A percentile compares a stretch with the other conserved stretches of the same genome.
These are phyloP conservation scores for Claviceps sp. DNA, from an alignment of 2,329 filamentous ascomycete species.

Conservation along the genomic window DNA sequence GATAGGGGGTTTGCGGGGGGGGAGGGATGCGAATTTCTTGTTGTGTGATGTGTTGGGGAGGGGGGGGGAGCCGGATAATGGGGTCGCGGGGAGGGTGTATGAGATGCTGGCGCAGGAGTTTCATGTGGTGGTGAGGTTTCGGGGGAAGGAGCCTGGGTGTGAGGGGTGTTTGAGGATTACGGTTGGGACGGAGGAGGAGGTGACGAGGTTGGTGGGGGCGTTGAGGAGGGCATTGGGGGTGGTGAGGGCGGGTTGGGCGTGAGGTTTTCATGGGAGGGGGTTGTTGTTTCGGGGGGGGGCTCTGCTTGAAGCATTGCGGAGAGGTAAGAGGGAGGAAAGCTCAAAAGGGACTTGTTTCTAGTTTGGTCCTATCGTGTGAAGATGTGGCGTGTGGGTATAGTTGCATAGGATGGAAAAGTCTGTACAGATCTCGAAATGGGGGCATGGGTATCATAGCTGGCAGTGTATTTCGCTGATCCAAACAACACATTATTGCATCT, in stretches of 20 bases:
- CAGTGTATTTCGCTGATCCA: too few species aligned
- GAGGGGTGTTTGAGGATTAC: conserved; percentile 82
- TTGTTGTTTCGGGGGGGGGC: too few species aligned
- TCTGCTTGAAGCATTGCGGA: too few species aligned
- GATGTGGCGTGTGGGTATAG: too few species aligned
- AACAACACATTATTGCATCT: too few species aligned
- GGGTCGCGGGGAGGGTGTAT: conserved; percentile 66
- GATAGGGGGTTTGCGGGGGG: conserved; percentile 69
- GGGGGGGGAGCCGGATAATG: conserved; percentile 64
- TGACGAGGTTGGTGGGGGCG: conserved; percentile 62
- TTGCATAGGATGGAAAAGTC: too few species aligned
- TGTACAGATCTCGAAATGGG: too few species aligned
- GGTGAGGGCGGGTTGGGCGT: conserved; percentile 17
- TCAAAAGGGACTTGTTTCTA: too few species aligned
- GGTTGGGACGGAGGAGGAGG: conserved; percentile 78
- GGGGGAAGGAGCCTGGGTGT: conserved; percentile 86
- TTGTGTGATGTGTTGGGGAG: conserved; percentile 75
- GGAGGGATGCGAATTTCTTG: conserved; percentile 74
- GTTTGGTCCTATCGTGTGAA: too few species aligned
- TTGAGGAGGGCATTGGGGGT: conserved; percentile 39
- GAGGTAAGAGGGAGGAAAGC: too few species aligned
- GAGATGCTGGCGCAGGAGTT: conserved; percentile 70
- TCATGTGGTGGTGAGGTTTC: conserved; percentile 86
- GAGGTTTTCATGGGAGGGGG: too few species aligned
- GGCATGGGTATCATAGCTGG: too few species aligned